Conservation (phyloP, 306 rosid species). For the Gillenia trifoliata region DNA sequence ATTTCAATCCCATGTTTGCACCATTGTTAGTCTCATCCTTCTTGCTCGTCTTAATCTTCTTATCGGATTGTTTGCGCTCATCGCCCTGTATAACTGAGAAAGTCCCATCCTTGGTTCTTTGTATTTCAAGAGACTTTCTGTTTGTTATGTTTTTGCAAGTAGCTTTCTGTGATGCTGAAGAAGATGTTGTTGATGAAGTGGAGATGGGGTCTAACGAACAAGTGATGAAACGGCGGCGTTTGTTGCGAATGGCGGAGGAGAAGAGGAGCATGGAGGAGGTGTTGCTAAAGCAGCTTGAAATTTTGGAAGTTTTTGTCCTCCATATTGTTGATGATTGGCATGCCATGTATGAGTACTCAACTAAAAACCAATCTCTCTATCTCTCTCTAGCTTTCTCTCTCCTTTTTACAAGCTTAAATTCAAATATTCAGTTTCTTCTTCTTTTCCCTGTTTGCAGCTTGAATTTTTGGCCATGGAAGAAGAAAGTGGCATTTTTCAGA, state of each 20-base stretch:
- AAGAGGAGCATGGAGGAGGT: constrained; percentile 3
- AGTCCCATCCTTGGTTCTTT: neutral
- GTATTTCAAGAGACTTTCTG: constrained; percentile 7
- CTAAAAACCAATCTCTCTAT: neutral
- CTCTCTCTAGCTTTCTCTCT: neutral
- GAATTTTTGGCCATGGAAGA: neutral
- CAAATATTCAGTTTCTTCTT: neutral
- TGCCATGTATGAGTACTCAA: constrained; percentile 16
- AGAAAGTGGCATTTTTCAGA: neutral
- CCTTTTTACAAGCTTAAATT: neutral
- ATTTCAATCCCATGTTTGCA: neutral
- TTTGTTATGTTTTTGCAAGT: neutral
- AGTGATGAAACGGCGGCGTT: neutral
- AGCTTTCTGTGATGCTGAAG: constrained; percentile 11
- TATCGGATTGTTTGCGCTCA: neutral
- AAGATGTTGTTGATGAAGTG: constrained; percentile 1
- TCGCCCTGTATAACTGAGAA: neutral
- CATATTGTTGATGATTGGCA: constrained; percentile 7
- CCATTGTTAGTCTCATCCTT: constrained; percentile 1
- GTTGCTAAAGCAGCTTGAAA: neutral
- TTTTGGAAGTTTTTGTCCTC: constrained; percentile 3
- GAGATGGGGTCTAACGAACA: constrained; percentile 15
- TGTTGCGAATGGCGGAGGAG: constrained; percentile 13
- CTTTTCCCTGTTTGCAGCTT: neutral
- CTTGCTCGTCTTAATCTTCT: constrained; percentile 1